A percentile compares a stretch with the other conserved stretches of the same genome.
These are phyloP conservation scores for Suillus decipiens DNA, from an alignment of 768 basidiomycete genomes.

Conservation along the genomic window DNA sequence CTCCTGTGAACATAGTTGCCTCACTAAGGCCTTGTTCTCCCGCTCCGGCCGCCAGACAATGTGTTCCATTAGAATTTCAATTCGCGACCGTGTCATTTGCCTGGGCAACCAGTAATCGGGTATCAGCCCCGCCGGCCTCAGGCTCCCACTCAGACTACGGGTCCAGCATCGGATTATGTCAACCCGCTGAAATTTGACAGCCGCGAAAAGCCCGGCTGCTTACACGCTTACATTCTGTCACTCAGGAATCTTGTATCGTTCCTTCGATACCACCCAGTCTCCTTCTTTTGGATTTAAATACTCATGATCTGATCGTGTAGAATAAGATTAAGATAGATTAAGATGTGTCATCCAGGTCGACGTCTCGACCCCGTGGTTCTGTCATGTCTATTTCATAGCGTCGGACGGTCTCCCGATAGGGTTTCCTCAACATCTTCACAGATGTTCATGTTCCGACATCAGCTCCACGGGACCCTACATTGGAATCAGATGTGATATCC, in stretches of 20 bases:
- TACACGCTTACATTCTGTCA: slow-evolving; percentile 10
- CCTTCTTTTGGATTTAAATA: slow-evolving; percentile 11
- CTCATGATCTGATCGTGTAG: slow-evolving; percentile 14
- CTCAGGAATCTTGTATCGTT: slow-evolving; percentile 5
- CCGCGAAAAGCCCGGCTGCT: slow-evolving; percentile 13
- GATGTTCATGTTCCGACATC: slow-evolving; percentile 4
- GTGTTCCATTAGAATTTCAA: neutral
- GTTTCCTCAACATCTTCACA: slow-evolving; percentile 6
- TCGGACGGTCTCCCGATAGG: neutral
- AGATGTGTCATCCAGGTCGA: slow-evolving; percentile 3
- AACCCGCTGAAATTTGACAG: slow-evolving; percentile 4
- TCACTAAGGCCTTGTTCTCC: slow-evolving; percentile 2
- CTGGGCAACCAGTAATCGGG: slow-evolving; percentile 9
- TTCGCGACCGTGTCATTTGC: slow-evolving; percentile 10
- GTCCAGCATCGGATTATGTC: neutral
- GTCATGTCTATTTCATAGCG: slow-evolving; percentile 5
- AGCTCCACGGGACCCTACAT: neutral
- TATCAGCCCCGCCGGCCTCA: slow-evolving; percentile 4
- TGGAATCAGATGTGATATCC: slow-evolving; percentile 1
- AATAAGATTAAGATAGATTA: slow-evolving; percentile 10
- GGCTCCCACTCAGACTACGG: neutral
- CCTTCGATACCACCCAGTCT: slow-evolving; percentile 5
- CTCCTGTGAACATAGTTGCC: slow-evolving; percentile 10
- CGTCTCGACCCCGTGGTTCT: slow-evolving; percentile 14
- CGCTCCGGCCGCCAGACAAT: slow-evolving; percentile 11